Evolutionary conservation across 495 filamentous ascomycete genomes (phyloP), one percentile per base, ranked within the genome.

Genomic region (Cenococcum geophilum): DNA sequence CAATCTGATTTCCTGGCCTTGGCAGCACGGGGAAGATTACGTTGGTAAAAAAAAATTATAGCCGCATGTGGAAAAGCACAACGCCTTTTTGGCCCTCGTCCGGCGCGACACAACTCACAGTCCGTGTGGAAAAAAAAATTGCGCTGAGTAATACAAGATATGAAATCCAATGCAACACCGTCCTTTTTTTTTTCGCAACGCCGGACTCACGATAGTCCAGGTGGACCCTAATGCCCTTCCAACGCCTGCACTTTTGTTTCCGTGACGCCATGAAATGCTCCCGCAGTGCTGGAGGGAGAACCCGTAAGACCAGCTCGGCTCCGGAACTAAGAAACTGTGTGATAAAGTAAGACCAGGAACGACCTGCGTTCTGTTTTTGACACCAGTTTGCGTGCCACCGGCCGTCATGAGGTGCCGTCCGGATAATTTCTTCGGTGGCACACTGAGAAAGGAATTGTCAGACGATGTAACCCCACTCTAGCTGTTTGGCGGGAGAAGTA

Each of bases 401-500:
- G 63, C 60, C 60, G 66, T 69, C 60, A 61, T 63, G 60, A 62
- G 66, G 55, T 63, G 59, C 63, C 63, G 59, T 63, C 66, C 66
- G 66, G 66, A 66, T 69, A 65, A 63, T 63, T 63, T 69, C 66
- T 63, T 50, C 63, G 63, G 63, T 69, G 63, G 63, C 66, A 69
- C 63, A 63, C 66, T 63, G 57, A 53, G 56, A 51, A 21, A 61
- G 52, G n/a, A 58, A 57, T 63, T 47, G 66, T 69, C 60, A 69
- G 66, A 65, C 56, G 10, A 48, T 62, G 65, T 40, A 57, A 58
- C 52, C 23, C 43, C 58, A 57, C 25, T 35, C 32, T 34, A 51
- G n/a, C 16, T 9, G 55, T 10, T 43, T 21, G 52, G 36, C 35
- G 35, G 21, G 50, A 48, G 27, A 52, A 42, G 40, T 65, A 63